phyloP scores from a whole-genome alignment of 2,329 filamentous ascomycete species.

The Neofusicoccum umdonicola region DNA sequence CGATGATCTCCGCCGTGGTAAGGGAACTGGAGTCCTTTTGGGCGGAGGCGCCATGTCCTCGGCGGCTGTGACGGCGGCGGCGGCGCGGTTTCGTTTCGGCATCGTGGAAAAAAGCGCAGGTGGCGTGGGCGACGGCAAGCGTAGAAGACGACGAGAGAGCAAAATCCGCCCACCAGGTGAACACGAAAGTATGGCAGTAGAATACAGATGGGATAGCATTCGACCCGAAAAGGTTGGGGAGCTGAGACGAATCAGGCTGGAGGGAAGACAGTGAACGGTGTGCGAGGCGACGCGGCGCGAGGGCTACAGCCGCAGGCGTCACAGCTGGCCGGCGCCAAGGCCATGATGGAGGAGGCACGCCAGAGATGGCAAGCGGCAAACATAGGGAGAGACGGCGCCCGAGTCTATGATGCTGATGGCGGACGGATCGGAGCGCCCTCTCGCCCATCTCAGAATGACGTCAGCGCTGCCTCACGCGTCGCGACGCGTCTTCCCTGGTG shows the following conservation, averaged over 20 bases:
- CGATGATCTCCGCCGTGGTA: not conserved
- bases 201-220: not conserved
- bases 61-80: not conserved
- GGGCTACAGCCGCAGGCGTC: not conserved
- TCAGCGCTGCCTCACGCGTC: not conserved
- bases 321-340: not conserved
- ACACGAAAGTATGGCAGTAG: not conserved
- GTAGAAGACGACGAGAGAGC: not conserved
- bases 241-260: not conserved
- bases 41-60: conserved; percentile 5
- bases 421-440: not conserved
- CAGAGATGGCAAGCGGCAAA: not conserved
- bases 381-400: not conserved
- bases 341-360: not conserved
- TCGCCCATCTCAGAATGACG: conserved; percentile 13
- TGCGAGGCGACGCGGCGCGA: not conserved
- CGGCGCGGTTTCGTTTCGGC: conserved; percentile 10
- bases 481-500: not conserved
- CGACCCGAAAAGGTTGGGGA: not conserved
- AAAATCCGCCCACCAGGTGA: not conserved
- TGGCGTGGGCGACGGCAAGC: not conserved
- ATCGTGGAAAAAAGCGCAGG: not conserved
- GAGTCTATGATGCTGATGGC: conserved; percentile 13
- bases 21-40: not conserved
- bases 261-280: not conserved